These are phyloP conservation scores for Ormosia emarginata DNA, from an alignment of 306 rosid genomes.

Conservation along the genomic window DNA sequence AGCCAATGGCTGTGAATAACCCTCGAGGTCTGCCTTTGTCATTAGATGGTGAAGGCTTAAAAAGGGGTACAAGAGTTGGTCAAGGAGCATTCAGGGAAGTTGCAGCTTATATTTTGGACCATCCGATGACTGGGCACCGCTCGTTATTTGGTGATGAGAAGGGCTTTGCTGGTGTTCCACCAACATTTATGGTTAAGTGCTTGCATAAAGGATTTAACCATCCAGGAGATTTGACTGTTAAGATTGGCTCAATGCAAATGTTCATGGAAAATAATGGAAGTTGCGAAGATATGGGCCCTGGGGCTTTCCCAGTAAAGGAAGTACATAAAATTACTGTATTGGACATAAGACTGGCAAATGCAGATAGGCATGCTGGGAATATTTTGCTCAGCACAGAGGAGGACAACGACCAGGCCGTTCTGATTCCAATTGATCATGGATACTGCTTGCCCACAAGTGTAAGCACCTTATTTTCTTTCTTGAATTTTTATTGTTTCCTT, in stretches of 20 bases:
- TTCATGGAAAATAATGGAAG: slow-evolving; percentile 74
- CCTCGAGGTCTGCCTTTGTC: slow-evolving; percentile 81
- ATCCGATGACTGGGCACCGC: slow-evolving; percentile 58
- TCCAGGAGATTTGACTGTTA: slow-evolving; percentile 49
- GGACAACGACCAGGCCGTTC: slow-evolving; percentile 42
- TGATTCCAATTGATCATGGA: slow-evolving; percentile 92
- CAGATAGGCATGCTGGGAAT: slow-evolving; percentile 89
- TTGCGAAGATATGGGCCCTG: slow-evolving; percentile 88
- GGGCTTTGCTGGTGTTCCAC: slow-evolving; percentile 92
- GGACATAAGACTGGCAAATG: slow-evolving; percentile 88
- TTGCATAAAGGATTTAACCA: slow-evolving; percentile 58
- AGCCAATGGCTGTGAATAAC: slow-evolving; percentile 89
- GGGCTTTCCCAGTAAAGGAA: slow-evolving; percentile 68
- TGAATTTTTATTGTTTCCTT: neutral
- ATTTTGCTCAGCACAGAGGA: slow-evolving; percentile 54
- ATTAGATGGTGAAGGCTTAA: slow-evolving; percentile 74
- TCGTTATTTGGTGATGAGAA: slow-evolving; percentile 38
- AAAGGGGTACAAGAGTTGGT: slow-evolving; percentile 83
- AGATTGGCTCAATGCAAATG: slow-evolving; percentile 89
- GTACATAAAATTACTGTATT: slow-evolving; percentile 82
- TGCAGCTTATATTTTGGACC: slow-evolving; percentile 86
- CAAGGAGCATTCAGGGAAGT: slow-evolving; percentile 94
- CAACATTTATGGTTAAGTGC: slow-evolving; percentile 68
- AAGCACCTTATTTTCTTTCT: slow-evolving; percentile 23
- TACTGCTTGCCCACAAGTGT: slow-evolving; percentile 91